Conservation (phyloP, 2,329 filamentous ascomycete genomes). For the Aspergillus melleus region DNA sequence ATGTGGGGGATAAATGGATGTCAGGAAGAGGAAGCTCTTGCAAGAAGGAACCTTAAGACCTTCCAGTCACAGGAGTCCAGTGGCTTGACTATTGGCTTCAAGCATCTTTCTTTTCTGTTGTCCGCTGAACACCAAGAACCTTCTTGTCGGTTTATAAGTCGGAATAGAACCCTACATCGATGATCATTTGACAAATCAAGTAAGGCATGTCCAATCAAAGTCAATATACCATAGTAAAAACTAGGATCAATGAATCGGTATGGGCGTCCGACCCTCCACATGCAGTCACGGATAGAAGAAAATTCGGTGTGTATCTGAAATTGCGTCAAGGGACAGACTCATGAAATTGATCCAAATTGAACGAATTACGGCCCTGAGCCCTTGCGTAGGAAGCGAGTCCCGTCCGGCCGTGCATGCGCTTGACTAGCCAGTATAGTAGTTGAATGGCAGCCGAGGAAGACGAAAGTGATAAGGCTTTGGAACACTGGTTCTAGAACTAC, state of each 20-base stretch:
- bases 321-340: not conserved
- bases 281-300: not conserved
- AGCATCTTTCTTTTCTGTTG: too few species aligned
- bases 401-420: too few species aligned
- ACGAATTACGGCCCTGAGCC: not conserved
- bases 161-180: too few species aligned
- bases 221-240: not conserved
- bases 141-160: too few species aligned
- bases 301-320: not conserved
- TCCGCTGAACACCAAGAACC: too few species aligned
- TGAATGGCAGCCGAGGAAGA: not conserved
- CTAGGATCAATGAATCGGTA: not conserved
- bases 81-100: too few species aligned
- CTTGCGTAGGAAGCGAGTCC: not conserved
- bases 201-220: too few species aligned
- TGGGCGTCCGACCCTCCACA: not conserved
- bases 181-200: too few species aligned
- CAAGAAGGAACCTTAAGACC: too few species aligned
- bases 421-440: not conserved
- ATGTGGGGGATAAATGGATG: not conserved
- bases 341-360: not conserved
- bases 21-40: not conserved
- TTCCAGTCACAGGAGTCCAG: too few species aligned
- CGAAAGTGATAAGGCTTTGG: not conserved
- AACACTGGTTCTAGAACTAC: not conserved